Base-by-base conservation (phyloP, 441 rosid species). In the Eutrema salsugineum region DNA sequence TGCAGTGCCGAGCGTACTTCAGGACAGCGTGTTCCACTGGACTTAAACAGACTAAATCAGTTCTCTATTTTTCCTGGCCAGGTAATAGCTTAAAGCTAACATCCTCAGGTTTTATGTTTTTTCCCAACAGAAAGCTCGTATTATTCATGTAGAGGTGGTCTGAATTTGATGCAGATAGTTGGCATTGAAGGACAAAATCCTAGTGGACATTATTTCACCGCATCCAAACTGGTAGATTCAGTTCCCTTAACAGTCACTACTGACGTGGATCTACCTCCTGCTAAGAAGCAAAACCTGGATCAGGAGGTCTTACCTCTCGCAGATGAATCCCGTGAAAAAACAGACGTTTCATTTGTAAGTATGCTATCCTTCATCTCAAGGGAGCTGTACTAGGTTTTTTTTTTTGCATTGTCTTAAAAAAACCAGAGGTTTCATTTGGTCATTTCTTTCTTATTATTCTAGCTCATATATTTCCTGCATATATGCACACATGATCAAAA, bases 31-130 rank as follows among this genome's bases (percentile, higher is more conserved):
- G 93, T 91, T 77, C 97, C 89, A 69, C 80, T 96, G 67, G 98
- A 93, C 75, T 79, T 91, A 48, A 86, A 86, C 63, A 91, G 85
- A 63, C 62, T 93, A 77, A 76, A 71, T 65, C 90, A 88, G 59
- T 91, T 86, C 83, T 96, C 97, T 44, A 63, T 93, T 74, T 96
- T 96, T 71, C 99, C 99, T 11, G 98, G 99, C 78, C 98, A 91
- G 97, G 99, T 96, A 71, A 78, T 75, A 53, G 28, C 69, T 16
- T 48, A 15, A 70, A 61, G 40, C 40, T 32, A 46, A 38, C 58
- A 70, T n/a, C 30, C 48, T 68, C 46, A 46, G 46, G 27, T 51
- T 36, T 73, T 40, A 40, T 60, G 35, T 57, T 65, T 66, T 47
- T 17, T 5, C 55, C 66, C n/a, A n/a, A 48, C 35, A 12, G 1